phyloP scores from a whole-genome alignment of 495 filamentous ascomycete species.

The Trichoderma orchidacearum region DNA sequence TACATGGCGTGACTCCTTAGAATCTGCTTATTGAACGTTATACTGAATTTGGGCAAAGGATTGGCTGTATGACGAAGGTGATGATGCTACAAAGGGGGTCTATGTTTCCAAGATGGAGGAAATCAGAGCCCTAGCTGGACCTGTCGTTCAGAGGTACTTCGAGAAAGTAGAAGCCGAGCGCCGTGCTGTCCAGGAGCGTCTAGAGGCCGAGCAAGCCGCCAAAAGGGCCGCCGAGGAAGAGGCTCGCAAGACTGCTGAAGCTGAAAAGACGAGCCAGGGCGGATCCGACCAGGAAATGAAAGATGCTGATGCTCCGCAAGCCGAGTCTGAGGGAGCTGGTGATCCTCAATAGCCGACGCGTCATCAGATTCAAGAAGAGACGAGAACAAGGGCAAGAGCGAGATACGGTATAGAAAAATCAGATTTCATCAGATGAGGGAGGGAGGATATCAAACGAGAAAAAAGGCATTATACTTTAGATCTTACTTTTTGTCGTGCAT shows the following conservation, averaged over 20 bases:
- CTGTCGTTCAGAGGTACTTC: constrained; percentile 86
- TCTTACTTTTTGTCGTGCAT: too few species aligned
- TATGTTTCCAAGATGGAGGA: constrained; percentile 95
- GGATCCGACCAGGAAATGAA: constrained; percentile 43
- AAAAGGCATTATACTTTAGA: not conserved
- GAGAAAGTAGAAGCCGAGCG: constrained; percentile 90
- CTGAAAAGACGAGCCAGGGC: constrained; percentile 11
- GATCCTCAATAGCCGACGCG: constrained; percentile 10
- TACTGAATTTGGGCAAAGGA: constrained; percentile 43
- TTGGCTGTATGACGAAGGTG: constrained; percentile 97
- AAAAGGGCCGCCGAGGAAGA: constrained; percentile 63
- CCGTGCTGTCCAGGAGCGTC: constrained; percentile 54
- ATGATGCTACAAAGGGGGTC: constrained; percentile 84
- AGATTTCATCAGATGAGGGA: not conserved
- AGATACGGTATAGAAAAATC: not conserved
- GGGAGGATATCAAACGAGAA: not conserved
- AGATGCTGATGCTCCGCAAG: constrained; percentile 28
- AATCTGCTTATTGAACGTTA: constrained; percentile 1
- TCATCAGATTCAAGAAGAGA: not conserved
- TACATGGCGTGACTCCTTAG: not conserved
- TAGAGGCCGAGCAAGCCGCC: constrained; percentile 72
- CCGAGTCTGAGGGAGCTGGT: constrained; percentile 12
- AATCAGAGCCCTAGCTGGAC: constrained; percentile 78
- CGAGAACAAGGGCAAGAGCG: not conserved
- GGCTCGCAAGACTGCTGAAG: constrained; percentile 27